Conservation (phyloP, 1,139 yeast genomes). For the Yamadazyma oceani region DNA sequence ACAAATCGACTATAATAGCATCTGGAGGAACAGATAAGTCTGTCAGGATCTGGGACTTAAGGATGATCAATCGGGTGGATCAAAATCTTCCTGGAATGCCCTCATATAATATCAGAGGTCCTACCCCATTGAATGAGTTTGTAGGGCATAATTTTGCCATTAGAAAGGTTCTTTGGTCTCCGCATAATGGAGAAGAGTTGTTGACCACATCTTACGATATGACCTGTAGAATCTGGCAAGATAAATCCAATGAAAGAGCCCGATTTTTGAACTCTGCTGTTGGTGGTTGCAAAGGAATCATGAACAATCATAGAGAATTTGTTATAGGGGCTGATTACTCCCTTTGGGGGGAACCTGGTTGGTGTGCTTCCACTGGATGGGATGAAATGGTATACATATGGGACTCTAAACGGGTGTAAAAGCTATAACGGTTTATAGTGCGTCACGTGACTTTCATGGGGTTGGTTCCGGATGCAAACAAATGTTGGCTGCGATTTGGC, state of each 20-base stretch:
- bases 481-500: no score
- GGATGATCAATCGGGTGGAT: conserved; percentile 57
- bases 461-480: no score
- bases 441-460: no score
- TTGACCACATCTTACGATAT: conserved; percentile 86
- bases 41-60: conserved; percentile 82
- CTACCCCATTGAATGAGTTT: conserved; percentile 74
- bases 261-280: conserved; percentile 38
- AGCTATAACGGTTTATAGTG: no score
- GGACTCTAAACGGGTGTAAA: conserved; percentile 58
- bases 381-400: conserved; percentile 94
- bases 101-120: conserved; percentile 50
- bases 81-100: conserved; percentile 30
- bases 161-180: conserved; percentile 82
- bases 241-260: conserved; percentile 56
- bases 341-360: conserved; percentile 94
- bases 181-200: conserved; percentile 72
- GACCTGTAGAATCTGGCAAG: conserved; percentile 87
- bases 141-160: conserved; percentile 91
- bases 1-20: conserved; percentile 74
- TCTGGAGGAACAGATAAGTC: conserved; percentile 89
- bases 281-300: conserved; percentile 54
- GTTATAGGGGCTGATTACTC: conserved; percentile 96
- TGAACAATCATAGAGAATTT: conserved; percentile 78
- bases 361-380: conserved; percentile 96